A percentile compares a stretch with the other conserved stretches of the same genome.
Conservation (phyloP, 202 grass and related monocot genomes). For the Eragrostis tef region DNA sequence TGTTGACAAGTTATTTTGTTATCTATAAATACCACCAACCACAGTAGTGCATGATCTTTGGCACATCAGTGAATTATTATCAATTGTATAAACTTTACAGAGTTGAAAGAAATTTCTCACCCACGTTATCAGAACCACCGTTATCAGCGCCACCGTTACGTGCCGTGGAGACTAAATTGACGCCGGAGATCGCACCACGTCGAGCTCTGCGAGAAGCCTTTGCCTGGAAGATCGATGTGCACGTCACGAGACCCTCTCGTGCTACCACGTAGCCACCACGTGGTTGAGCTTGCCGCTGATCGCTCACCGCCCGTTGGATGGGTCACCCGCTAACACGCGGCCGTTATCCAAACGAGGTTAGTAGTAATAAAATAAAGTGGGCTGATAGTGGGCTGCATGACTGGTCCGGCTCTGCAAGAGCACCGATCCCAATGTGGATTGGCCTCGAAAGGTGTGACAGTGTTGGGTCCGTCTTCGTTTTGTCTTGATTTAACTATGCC, state of each 20-base stretch:
- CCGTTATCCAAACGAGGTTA: neutral
- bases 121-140: neutral
- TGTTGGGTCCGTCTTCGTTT: neutral
- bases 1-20: neutral
- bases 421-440: slow-evolving; percentile 77
- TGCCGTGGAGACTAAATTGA: neutral
- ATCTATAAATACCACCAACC: too few relatives aligned
- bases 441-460: slow-evolving; percentile 44
- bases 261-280: slow-evolving; percentile 58
- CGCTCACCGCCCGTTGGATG: slow-evolving; percentile 49
- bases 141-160: neutral
- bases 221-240: slow-evolving; percentile 27
- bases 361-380: neutral
- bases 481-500: neutral
- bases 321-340: neutral
- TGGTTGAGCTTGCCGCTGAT: slow-evolving; percentile 15
- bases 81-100: neutral
- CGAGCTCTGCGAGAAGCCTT: neutral
- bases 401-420: slow-evolving; percentile 14
- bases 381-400: slow-evolving; percentile 28
- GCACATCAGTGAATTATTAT: neutral
- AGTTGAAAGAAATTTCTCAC: neutral
- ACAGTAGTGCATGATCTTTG: neutral
- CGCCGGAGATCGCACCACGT: slow-evolving; percentile 41
- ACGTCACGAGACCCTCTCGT: slow-evolving; percentile 45